Percentiles rank a stretch among this genome's conserved stretches.
Conservation (phyloP, 1,284 basidiomycete species). For the Singerocomus rubriflavus region DNA sequence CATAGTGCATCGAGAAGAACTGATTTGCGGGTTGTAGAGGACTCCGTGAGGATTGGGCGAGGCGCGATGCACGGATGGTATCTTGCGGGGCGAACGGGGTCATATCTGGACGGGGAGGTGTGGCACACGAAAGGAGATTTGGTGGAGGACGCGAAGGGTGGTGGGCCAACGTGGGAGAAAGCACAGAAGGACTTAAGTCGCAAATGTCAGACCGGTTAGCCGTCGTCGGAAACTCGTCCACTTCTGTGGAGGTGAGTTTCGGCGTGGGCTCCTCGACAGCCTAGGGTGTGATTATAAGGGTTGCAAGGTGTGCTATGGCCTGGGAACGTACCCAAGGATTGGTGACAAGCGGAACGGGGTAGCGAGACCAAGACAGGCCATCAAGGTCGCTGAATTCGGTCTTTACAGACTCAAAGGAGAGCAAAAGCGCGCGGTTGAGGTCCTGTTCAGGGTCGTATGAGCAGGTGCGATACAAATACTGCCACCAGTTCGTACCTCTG, state of each 20-base stretch:
- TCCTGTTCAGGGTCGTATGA: constrained; percentile 32
- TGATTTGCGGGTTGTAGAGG: constrained; percentile 30
- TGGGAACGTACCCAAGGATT: constrained; percentile 26
- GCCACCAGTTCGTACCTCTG: constrained; percentile 36
- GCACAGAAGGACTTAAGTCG: constrained; percentile 3
- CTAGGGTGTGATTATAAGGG: constrained; percentile 13
- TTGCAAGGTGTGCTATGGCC: not conserved
- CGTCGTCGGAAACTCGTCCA: constrained; percentile 12
- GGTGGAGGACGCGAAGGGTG: constrained; percentile 8
- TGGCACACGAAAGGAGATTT: constrained; percentile 22
- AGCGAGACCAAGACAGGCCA: constrained; percentile 42
- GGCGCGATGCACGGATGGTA: constrained; percentile 38
- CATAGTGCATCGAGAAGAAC: constrained; percentile 12
- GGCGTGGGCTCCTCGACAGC: constrained; percentile 30
- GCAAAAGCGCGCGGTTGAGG: constrained; percentile 37
- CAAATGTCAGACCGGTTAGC: constrained; percentile 1
- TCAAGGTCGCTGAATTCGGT: constrained; percentile 49
- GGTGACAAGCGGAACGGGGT: constrained; percentile 20
- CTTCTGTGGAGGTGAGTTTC: constrained; percentile 23
- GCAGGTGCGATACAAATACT: not conserved
- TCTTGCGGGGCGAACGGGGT: constrained; percentile 34
- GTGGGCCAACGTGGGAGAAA: constrained; percentile 11
- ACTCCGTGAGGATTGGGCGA: constrained; percentile 14
- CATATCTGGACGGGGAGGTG: constrained; percentile 36
- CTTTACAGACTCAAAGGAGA: constrained; percentile 43